Conservation (phyloP, 768 basidiomycete genomes). For the Tylopilus sp. region DNA sequence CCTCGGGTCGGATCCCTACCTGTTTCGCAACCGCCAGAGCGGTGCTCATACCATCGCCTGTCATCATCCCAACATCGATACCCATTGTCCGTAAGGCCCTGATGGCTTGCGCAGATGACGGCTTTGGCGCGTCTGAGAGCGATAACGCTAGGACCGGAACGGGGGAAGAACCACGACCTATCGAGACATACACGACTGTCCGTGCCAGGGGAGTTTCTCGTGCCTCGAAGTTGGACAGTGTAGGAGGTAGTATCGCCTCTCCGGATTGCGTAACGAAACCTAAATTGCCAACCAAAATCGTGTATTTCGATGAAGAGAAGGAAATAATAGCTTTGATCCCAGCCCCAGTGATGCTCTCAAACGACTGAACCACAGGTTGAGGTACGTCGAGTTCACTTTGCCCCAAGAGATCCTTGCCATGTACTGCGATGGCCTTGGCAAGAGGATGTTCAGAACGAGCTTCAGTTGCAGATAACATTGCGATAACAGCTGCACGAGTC, state of each 20-base stretch:
- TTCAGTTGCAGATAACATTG: conserved; percentile 85
- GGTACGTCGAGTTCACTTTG: conserved; percentile 40
- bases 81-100: conserved; percentile 82
- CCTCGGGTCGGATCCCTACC: conserved; percentile 79
- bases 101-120: conserved; percentile 81
- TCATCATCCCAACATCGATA: conserved; percentile 90
- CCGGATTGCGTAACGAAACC: conserved; percentile 62
- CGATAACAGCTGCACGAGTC: conserved; percentile 56
- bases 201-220: conserved; percentile 71
- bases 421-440: conserved; percentile 85
- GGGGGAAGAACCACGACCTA: conserved; percentile 42
- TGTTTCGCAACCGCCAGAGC: conserved; percentile 86
- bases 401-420: conserved; percentile 65
- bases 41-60: conserved; percentile 85
- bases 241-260: conserved; percentile 50
- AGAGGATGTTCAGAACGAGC: conserved; percentile 94
- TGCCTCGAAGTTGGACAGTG: conserved; percentile 61
- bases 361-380: conserved; percentile 58
- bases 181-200: conserved; percentile 84
- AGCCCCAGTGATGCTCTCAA: conserved; percentile 87
- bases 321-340: conserved; percentile 75
- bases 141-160: conserved; percentile 77
- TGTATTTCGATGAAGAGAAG: conserved; percentile 50
- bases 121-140: conserved; percentile 83
- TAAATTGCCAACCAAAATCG: conserved; percentile 72